phyloP scores from a whole-genome alignment of 2,329 filamentous ascomycete genomes.

The Colletotrichum magnum region DNA sequence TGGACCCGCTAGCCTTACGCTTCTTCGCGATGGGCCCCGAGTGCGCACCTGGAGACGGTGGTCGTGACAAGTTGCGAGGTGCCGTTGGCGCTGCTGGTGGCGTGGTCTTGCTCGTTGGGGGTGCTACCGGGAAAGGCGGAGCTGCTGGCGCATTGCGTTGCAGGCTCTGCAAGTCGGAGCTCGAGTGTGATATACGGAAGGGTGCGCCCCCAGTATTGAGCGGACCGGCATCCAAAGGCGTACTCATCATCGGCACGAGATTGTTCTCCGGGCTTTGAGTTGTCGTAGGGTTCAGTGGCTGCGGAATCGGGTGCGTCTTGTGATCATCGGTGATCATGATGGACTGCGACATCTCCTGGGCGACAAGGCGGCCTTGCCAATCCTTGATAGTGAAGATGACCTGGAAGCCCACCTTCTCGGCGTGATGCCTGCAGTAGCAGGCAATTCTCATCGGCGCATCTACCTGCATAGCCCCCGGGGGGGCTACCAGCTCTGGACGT shows the following conservation, averaged over 20 bases:
- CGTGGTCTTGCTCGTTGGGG: constrained; percentile 47
- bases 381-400: constrained; percentile 98
- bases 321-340: constrained; percentile 99
- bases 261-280: constrained; percentile 38
- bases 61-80: constrained; percentile 70
- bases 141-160: constrained; percentile 61
- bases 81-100: constrained; percentile 24
- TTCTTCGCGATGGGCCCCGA: constrained; percentile 81
- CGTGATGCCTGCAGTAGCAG: constrained; percentile 96
- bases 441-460: constrained; percentile 95
- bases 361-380: constrained; percentile 79
- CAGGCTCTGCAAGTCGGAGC: constrained; percentile 73
- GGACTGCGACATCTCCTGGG: constrained; percentile 86
- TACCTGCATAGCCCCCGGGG: constrained; percentile 77
- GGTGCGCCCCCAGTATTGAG: constrained; percentile 55
- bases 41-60: constrained; percentile 77
- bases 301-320: constrained; percentile 79
- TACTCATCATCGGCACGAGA: constrained; percentile 35
- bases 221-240: constrained; percentile 47
- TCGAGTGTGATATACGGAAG: constrained; percentile 72
- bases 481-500: constrained; percentile 61
- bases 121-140: constrained; percentile 47
- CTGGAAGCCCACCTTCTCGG: constrained; percentile 90
- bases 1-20: constrained; percentile 82
- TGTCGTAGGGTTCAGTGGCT: constrained; percentile 43